Percentiles rank a stretch among this genome's conserved stretches.
Evolutionary conservation across 441 rosid genomes (phyloP).

Genomic region (Pelargonium cotyledonis): DNA sequence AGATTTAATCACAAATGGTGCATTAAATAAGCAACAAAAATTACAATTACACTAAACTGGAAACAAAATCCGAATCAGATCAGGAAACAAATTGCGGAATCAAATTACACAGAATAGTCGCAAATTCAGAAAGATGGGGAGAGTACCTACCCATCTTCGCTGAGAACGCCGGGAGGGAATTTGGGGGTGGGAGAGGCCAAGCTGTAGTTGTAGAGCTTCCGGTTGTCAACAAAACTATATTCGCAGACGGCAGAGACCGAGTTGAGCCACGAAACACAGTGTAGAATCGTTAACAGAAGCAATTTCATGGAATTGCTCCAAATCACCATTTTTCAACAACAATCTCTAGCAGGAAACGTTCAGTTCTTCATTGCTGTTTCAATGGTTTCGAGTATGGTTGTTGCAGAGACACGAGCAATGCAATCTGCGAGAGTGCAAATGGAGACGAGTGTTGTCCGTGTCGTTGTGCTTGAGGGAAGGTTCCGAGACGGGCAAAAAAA

Average conservation of each 20-base stretch:
- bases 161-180: conserved; percentile 76
- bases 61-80: not conserved
- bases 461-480: too few species aligned
- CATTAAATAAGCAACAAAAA: not conserved
- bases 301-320: conserved; percentile 28
- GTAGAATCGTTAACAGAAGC: conserved; percentile 26
- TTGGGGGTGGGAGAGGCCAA: conserved; percentile 57
- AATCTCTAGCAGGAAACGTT: not conserved
- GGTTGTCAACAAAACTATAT: conserved; percentile 41
- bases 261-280: conserved; percentile 20
- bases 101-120: not conserved
- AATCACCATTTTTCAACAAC: not conserved
- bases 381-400: not conserved
- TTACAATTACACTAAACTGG: not conserved
- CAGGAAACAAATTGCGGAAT: not conserved
- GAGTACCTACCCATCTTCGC: conserved; percentile 81
- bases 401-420: too few species aligned
- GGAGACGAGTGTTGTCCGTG: too few species aligned
- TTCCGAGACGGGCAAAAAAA: too few species aligned
- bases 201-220: conserved; percentile 55
- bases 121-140: not conserved
- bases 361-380: not conserved
- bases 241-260: conserved; percentile 47
- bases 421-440: too few species aligned
- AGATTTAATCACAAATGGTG: not conserved